Base-by-base conservation (phyloP, 164 flowering plant species). In the Brasenia schreberi region DNA sequence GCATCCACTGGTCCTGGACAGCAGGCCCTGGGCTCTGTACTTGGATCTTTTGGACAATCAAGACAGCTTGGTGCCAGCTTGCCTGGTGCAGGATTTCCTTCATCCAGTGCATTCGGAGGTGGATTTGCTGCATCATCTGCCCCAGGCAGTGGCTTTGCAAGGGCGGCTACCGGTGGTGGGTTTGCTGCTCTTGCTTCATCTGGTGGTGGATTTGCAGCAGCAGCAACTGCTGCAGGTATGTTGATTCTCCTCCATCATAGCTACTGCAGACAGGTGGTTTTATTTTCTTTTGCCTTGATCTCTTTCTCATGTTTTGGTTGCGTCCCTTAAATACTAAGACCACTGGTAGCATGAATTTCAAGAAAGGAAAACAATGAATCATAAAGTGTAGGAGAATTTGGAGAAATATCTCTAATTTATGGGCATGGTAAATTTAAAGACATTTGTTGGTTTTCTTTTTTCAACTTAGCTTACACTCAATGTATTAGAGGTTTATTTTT, bases 41-140 rank as follows among this genome's bases (percentile, higher is more conserved):
- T 91, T 75, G 97, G 97, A 70, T 52, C 82, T 65, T 91, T 91
- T 82, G 97, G 97, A 72, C 97, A 94, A 77, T 89, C 97, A 17
- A 87, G 99, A 73, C 97, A 94, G 77, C 64, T 94, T 59, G 96
- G 97, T 61, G 43, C 81, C 60, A 83, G 86, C 66, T 56, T 77
- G 42, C 84, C 85, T 4, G 94, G 86, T 33, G 69, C 70, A 60
- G 81, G 79, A 62, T 77, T 79, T 81, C 73, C 80, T 63, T 65
- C 81, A 67, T 67, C 77, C 5, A 17, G 6, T 60, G 18, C 62
- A 17, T n/a, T n/a, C 6, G 75, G 64, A 62, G 84, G 82, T 60
- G 82, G 81, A 14, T 75, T 76, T 65, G 75, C 73, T 27, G 73
- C 69, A 56, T 72, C 79, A 65, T 52, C 77, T 39, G 67, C 61